Percentiles rank a stretch among this genome's conserved stretches.
Evolutionary conservation across 1,284 basidiomycete species (phyloP).

Genomic region (Exobasidium rhododendri): DNA sequence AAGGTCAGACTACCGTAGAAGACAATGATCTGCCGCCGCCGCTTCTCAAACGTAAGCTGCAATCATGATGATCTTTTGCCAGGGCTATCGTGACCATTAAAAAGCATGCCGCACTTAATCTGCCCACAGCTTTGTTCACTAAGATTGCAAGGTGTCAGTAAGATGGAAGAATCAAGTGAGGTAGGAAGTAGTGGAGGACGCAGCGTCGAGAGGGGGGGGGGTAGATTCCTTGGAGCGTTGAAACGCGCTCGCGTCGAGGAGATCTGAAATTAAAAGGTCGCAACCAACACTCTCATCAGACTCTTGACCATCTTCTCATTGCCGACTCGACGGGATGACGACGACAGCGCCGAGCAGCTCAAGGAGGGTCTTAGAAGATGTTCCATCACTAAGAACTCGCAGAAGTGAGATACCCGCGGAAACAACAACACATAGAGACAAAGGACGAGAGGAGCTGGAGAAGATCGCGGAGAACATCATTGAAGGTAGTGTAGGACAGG

Average conservation of each 20-base stretch:
- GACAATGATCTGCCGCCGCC: no score
- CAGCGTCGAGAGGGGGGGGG: no score
- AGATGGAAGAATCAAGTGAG: no score
- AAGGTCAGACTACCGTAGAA: no score
- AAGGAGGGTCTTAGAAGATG: not conserved
- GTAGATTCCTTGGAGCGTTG: no score
- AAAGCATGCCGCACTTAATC: no score
- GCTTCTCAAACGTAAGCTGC: no score
- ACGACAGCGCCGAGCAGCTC: not conserved
- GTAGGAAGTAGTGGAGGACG: no score
- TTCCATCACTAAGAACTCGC: not conserved
- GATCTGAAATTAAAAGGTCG: not conserved
- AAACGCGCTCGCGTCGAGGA: not conserved
- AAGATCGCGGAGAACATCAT: not conserved
- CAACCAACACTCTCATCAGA: not conserved
- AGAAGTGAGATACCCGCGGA: not conserved
- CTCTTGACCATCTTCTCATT: not conserved
- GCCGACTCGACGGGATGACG: not conserved
- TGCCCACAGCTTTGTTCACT: no score
- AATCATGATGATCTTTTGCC: no score
- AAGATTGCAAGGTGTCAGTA: no score
- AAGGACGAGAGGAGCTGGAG: not conserved
- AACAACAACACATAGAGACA: not conserved
- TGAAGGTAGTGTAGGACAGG: not conserved
- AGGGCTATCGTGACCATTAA: no score